Evolutionary conservation across 805 yeast species (phyloP).

Genomic region (Ogataea henricii): DNA sequence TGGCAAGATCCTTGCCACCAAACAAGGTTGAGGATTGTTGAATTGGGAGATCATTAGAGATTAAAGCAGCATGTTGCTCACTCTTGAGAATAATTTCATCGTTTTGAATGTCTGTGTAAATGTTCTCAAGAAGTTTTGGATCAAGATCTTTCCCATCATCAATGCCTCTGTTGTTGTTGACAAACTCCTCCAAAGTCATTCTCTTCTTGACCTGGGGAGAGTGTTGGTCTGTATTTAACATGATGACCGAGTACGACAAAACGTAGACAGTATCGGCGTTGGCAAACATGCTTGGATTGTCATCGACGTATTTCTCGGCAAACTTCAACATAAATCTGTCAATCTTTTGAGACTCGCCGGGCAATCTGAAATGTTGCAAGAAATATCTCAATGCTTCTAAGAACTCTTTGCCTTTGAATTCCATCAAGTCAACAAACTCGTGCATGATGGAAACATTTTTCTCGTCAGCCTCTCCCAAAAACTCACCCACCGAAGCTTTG

Average conservation of each 20-base stretch:
- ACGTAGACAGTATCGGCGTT: conserved; percentile 95
- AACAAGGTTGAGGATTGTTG: conserved; percentile 48
- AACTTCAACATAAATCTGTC: conserved; percentile 96
- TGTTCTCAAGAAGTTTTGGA: conserved; percentile 62
- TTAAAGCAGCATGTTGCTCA: conserved; percentile 89
- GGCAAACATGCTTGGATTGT: conserved; percentile 84
- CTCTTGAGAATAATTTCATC: conserved; percentile 90
- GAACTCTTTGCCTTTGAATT: conserved; percentile 66
- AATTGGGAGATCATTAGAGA: conserved; percentile 58
- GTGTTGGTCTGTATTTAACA: conserved; percentile 94
- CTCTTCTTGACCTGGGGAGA: conserved; percentile 81
- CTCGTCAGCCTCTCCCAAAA: conserved; percentile 84
- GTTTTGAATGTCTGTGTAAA: conserved; percentile 74
- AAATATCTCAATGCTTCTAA: conserved; percentile 85
- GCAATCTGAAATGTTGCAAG: conserved; percentile 86
- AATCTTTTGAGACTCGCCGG: conserved; percentile 98
- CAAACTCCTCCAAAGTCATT: conserved; percentile 87
- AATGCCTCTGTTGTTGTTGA: conserved; percentile 85
- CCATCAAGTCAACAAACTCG: conserved; percentile 86
- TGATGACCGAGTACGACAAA: conserved; percentile 84
- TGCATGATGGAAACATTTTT: conserved; percentile 84
- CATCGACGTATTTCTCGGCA: conserved; percentile 88
- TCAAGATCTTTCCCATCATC: conserved; percentile 89
- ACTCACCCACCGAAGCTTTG: conserved; percentile 86
- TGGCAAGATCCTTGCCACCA: conserved; percentile 65